phyloP scores from a whole-genome alignment of 768 basidiomycete genomes.

The Postia placenta region DNA sequence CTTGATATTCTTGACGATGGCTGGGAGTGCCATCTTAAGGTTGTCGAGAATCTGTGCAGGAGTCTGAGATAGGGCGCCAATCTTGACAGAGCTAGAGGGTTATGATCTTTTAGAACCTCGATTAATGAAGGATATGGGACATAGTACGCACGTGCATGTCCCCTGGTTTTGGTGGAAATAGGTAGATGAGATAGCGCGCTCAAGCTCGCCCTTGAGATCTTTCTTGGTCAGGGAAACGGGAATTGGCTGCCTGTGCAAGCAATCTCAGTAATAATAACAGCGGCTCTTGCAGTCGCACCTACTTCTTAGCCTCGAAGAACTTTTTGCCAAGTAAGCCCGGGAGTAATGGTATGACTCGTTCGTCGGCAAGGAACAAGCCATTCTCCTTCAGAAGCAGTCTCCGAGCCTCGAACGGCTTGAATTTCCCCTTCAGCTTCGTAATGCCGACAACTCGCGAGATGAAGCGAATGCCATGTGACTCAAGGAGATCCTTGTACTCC shows the following conservation, averaged over 20 bases:
- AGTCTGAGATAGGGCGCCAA: conserved; percentile 68
- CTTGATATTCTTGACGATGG: conserved; percentile 60
- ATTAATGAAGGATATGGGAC: background rate
- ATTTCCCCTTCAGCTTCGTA: conserved; percentile 91
- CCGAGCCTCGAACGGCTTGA: conserved; percentile 77
- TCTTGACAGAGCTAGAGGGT: conserved; percentile 78
- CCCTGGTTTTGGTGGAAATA: conserved; percentile 96
- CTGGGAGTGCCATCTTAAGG: conserved; percentile 71
- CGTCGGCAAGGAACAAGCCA: conserved; percentile 90
- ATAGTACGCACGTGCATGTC: conserved; percentile 73
- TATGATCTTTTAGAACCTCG: no score
- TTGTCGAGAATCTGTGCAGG: conserved; percentile 74
- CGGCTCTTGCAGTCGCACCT: conserved; percentile 20
- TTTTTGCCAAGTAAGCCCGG: conserved; percentile 83
- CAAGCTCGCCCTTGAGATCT: conserved; percentile 88
- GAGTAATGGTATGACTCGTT: conserved; percentile 79
- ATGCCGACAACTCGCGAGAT: conserved; percentile 89
- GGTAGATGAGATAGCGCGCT: conserved; percentile 87
- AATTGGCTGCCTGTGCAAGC: conserved; percentile 73
- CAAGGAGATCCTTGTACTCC: conserved; percentile 91
- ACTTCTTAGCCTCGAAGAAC: conserved; percentile 97
- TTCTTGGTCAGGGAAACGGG: conserved; percentile 87
- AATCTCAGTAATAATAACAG: conserved; percentile 2
- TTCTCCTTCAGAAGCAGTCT: conserved; percentile 83
- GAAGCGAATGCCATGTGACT: conserved; percentile 74